Conservation (phyloP, 306 rosid genomes). For the Trifolium pratense region DNA sequence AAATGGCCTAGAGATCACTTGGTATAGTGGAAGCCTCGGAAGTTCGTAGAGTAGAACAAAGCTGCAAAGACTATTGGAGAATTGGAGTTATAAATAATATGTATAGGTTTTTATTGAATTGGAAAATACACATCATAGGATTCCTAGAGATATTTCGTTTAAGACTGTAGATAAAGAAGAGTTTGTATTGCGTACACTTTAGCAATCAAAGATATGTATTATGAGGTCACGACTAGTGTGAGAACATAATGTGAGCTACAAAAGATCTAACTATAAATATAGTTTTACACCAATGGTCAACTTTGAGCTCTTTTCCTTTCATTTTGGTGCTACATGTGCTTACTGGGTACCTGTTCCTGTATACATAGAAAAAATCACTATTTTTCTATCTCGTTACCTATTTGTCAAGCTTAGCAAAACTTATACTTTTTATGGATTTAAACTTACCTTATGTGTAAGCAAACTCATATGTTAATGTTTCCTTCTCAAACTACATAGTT, state of each 20-base stretch:
- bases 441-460: background rate
- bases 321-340: background rate
- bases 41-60: background rate
- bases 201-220: background rate
- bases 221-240: background rate
- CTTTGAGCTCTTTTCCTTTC: background rate
- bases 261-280: background rate
- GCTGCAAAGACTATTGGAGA: background rate
- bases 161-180: background rate
- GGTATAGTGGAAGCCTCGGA: background rate
- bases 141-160: background rate
- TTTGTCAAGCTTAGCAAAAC: background rate
- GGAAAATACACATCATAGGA: background rate
- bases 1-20: slow-evolving; percentile 2
- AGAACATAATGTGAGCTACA: background rate
- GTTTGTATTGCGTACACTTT: background rate
- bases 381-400: too few relatives aligned
- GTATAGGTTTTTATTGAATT: background rate
- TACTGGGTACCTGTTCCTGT: background rate
- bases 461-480: background rate
- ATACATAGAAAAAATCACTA: too few relatives aligned
- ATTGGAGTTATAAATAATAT: background rate
- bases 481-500: background rate
- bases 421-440: background rate
- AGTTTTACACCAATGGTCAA: background rate